Percentiles rank a stretch among this genome's conserved stretches.
phyloP scores from a whole-genome alignment of 108 stramenopile species.

The Cyclotella cryptica region DNA sequence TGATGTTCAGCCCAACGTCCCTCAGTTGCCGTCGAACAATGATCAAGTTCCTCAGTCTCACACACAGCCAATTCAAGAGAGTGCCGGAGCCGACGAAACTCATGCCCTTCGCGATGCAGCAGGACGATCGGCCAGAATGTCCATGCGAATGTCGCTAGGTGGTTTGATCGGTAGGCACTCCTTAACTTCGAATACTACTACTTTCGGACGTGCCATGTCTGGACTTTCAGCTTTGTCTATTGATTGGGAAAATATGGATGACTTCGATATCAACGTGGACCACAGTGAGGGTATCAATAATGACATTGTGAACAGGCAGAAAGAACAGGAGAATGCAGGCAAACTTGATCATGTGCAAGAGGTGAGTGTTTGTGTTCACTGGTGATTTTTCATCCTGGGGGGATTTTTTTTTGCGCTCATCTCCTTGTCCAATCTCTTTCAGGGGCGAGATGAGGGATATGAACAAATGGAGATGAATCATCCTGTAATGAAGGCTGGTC shows the following conservation, averaged over 20 bases:
- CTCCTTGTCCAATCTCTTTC: no score
- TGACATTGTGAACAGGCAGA: constrained; percentile 49
- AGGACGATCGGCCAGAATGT: constrained; percentile 1
- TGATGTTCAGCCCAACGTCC: constrained; percentile 4
- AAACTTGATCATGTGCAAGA: neutral
- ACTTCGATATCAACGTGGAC: constrained; percentile 91
- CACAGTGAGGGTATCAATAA: constrained; percentile 89
- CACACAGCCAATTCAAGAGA: constrained; percentile 5
- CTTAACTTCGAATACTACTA: constrained; percentile 56
- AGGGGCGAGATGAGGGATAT: neutral
- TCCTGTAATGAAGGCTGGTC: neutral
- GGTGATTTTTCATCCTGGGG: no score
- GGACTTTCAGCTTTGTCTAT: constrained; percentile 87
- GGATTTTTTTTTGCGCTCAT: no score
- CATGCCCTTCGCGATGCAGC: neutral
- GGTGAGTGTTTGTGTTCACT: no score
- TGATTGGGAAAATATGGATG: constrained; percentile 94
- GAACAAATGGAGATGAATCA: neutral
- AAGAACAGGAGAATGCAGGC: constrained; percentile 8
- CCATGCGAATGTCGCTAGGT: constrained; percentile 47
- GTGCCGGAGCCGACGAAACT: constrained; percentile 10
- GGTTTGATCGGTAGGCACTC: constrained; percentile 51
- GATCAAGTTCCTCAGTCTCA: constrained; percentile 1
- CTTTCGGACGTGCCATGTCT: constrained; percentile 91
- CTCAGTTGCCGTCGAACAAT: neutral